These are phyloP conservation scores for Fusarium agapanthi DNA, from an alignment of 2,329 filamentous ascomycete species.

Conservation along the genomic window DNA sequence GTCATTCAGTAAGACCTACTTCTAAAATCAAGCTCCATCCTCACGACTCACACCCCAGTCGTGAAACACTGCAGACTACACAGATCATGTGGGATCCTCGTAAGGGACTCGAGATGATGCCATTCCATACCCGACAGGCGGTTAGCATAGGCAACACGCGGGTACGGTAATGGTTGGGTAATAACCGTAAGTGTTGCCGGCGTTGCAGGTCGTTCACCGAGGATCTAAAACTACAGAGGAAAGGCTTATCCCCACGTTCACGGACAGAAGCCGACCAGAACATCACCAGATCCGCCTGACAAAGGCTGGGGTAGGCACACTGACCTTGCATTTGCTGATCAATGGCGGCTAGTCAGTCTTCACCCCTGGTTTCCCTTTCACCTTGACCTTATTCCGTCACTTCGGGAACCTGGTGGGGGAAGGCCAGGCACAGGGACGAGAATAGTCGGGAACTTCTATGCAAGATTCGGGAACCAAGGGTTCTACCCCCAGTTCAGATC, in stretches of 20 bases:
- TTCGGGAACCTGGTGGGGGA: slow-evolving; percentile 3
- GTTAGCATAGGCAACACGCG: slow-evolving; percentile 41
- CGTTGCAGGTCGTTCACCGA: slow-evolving; percentile 11
- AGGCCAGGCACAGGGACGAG: slow-evolving; percentile 23
- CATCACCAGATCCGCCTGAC: slow-evolving; percentile 8
- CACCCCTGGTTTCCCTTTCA: slow-evolving; percentile 13
- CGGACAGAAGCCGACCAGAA: slow-evolving; percentile 27
- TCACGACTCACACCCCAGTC: slow-evolving; percentile 16
- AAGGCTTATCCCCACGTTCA: slow-evolving; percentile 9
- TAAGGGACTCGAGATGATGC: slow-evolving; percentile 19
- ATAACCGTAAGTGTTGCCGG: slow-evolving; percentile 23
- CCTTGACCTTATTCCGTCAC: slow-evolving; percentile 16
- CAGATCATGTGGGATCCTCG: slow-evolving; percentile 35
- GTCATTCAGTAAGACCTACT: neutral
- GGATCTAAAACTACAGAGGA: neutral
- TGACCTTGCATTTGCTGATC: slow-evolving; percentile 21
- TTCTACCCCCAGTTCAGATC: slow-evolving; percentile 35
- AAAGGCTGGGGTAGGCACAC: slow-evolving; percentile 9
- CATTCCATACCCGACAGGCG: slow-evolving; percentile 23
- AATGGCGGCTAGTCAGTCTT: slow-evolving; percentile 4
- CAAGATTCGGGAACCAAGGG: slow-evolving; percentile 35
- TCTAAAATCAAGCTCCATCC: slow-evolving; percentile 4
- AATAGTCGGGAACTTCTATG: slow-evolving; percentile 23
- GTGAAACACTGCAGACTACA: slow-evolving; percentile 32
- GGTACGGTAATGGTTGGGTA: slow-evolving; percentile 34